Evolutionary conservation across 1,139 yeast genomes (phyloP).

Genomic region (Suhomyces atakaporum): DNA sequence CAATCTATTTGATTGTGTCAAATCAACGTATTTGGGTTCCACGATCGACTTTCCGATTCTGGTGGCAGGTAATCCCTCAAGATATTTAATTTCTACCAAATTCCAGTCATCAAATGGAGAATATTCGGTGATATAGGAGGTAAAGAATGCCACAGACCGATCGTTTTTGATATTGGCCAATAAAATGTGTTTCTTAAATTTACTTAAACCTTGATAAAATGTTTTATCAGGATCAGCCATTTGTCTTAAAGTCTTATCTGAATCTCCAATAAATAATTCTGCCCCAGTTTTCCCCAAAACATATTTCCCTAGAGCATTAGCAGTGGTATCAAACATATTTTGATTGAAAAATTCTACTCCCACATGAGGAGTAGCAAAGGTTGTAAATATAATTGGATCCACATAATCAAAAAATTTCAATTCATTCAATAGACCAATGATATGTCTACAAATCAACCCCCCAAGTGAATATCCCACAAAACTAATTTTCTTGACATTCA

Average conservation of each 20-base stretch:
- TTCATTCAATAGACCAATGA: conserved; percentile 65
- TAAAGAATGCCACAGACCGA: conserved; percentile 56
- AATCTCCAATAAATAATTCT: conserved; percentile 63
- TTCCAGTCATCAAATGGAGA: conserved; percentile 52
- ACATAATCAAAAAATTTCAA: conserved; percentile 58
- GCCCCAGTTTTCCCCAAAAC: conserved; percentile 73
- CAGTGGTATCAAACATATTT: conserved; percentile 42
- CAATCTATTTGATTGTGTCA: conserved; percentile 31
- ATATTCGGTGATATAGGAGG: conserved; percentile 52
- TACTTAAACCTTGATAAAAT: conserved; percentile 56
- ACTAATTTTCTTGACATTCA: conserved; percentile 41
- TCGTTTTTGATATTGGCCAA: conserved; percentile 81
- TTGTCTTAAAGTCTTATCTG: conserved; percentile 45
- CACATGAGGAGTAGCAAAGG: conserved; percentile 91
- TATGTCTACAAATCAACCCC: conserved; percentile 54
- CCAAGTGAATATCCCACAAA: conserved; percentile 49
- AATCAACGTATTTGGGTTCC: conserved; percentile 59
- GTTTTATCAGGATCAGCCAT: conserved; percentile 57
- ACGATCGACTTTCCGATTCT: conserved; percentile 36
- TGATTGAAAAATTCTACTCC: conserved; percentile 60
- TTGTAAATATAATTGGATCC: conserved; percentile 66
- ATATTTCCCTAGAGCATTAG: conserved; percentile 62
- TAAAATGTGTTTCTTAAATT: conserved; percentile 57
- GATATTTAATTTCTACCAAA: conserved; percentile 39
- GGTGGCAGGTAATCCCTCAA: conserved; percentile 38